A percentile compares a stretch with the other conserved stretches of the same genome.
Conservation (phyloP, 78 protist genomes). For the Diacronema lutheri region DNA sequence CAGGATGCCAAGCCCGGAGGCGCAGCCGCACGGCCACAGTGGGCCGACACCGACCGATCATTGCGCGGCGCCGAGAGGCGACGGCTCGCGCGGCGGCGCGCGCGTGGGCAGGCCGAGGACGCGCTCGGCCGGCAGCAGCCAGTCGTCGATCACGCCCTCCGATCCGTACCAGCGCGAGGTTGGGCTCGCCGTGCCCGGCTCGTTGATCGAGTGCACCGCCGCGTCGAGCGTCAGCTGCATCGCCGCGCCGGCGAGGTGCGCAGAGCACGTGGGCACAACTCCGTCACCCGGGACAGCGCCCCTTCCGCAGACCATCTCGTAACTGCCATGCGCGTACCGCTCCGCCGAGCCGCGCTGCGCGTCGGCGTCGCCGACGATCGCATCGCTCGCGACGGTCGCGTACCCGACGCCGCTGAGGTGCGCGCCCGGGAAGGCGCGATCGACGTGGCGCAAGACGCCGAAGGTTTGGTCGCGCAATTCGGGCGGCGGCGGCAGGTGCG, state of each 20-base stretch:
- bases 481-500: neutral
- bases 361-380: neutral
- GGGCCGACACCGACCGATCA: too few species aligned
- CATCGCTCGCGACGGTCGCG: neutral
- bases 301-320: neutral
- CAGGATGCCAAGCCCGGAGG: too few species aligned
- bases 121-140: too few species aligned
- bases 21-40: too few species aligned
- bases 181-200: neutral
- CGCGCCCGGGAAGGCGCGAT: neutral
- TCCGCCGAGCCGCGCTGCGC: neutral
- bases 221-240: neutral
- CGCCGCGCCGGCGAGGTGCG: neutral
- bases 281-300: neutral
- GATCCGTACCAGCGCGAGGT: constrained; percentile 6
- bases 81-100: too few species aligned
- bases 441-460: neutral
- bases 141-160: neutral
- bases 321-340: neutral
- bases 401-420: neutral
- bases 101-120: too few species aligned
- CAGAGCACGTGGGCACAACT: neutral
- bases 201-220: constrained; percentile 2
- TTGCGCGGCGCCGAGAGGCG: too few species aligned
- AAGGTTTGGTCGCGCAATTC: neutral